These are phyloP conservation scores for Austropuccinia psidii DNA, from an alignment of 1,284 basidiomycete species.

Conservation along the genomic window DNA sequence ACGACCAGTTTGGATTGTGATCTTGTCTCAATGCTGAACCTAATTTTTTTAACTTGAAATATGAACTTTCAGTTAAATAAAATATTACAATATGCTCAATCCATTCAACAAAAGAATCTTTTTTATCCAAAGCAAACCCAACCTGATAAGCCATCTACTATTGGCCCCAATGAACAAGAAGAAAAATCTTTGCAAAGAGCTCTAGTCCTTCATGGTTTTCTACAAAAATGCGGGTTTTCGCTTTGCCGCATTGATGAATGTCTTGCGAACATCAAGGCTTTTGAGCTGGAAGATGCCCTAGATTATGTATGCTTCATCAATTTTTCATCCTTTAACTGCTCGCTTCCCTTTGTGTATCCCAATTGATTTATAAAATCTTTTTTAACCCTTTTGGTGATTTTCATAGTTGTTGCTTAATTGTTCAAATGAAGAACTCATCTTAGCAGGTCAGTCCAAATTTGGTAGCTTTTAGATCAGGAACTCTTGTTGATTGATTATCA, in stretches of 20 bases:
- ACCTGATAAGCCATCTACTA: conserved; percentile 39
- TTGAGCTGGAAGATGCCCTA: conserved; percentile 81
- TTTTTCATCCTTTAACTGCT: not conserved
- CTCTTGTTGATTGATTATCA: not conserved
- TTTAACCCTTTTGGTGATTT: not conserved
- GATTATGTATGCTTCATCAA: conserved; percentile 62
- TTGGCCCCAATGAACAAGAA: conserved; percentile 49
- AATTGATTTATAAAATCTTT: conserved; percentile 39
- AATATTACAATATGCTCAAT: conserved; percentile 40
- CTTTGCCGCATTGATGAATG: conserved; percentile 65
- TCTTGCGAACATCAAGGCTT: conserved; percentile 55
- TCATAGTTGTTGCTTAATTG: conserved; percentile 25
- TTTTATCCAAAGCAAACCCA: conserved; percentile 30
- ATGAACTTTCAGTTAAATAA: conserved; percentile 39
- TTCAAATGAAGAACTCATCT: conserved; percentile 29
- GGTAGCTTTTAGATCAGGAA: not conserved
- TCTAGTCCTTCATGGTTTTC: conserved; percentile 69
- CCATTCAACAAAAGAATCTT: conserved; percentile 30
- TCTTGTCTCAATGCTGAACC: not conserved
- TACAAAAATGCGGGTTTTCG: conserved; percentile 75
- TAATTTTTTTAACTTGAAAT: not conserved
- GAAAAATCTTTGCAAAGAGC: conserved; percentile 68
- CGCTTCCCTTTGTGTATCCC: conserved; percentile 54
- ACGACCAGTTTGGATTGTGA: not conserved
- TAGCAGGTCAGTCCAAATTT: conserved; percentile 14